phyloP scores from a whole-genome alignment of 164 flowering plant species.

The Stephania yunnanensis region DNA sequence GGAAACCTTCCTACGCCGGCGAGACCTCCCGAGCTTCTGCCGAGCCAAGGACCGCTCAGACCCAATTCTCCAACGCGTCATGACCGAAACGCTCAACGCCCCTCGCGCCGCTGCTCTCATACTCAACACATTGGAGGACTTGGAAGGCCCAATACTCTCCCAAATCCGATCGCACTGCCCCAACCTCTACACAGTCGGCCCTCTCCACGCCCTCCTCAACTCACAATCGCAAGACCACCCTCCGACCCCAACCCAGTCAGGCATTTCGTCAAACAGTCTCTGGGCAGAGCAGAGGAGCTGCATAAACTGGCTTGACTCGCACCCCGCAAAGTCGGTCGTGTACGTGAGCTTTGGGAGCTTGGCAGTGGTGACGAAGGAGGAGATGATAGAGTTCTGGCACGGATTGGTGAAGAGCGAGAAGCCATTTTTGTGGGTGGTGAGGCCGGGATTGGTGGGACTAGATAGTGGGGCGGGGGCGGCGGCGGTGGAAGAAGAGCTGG shows the following conservation, averaged over 20 bases:
- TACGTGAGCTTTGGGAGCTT: slow-evolving; percentile 62
- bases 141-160: slow-evolving; percentile 25
- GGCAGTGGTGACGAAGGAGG: slow-evolving; percentile 8
- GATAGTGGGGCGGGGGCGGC: not conserved
- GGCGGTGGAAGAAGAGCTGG: slow-evolving; percentile 4
- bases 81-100: slow-evolving; percentile 6
- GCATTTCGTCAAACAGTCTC: slow-evolving; percentile 16
- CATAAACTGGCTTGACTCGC: slow-evolving; percentile 45
- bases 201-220: slow-evolving; percentile 22
- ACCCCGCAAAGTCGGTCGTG: slow-evolving; percentile 37
- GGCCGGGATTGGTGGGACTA: slow-evolving; percentile 22
- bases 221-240: not conserved
- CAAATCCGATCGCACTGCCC: slow-evolving; percentile 14
- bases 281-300: slow-evolving; percentile 39
- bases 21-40: slow-evolving; percentile 30
- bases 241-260: not conserved
- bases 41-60: slow-evolving; percentile 15
- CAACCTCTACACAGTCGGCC: slow-evolving; percentile 25
- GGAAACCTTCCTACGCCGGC: slow-evolving; percentile 24
- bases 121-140: slow-evolving; percentile 30
- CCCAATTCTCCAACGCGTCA: slow-evolving; percentile 6
- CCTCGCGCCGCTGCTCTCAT: slow-evolving; percentile 22
- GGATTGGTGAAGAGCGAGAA: slow-evolving; percentile 38
- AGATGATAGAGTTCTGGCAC: slow-evolving; percentile 43
- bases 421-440: slow-evolving; percentile 45